Base-by-base conservation (phyloP, 805 yeast species). In the Helenozyma baotianmanensis region DNA sequence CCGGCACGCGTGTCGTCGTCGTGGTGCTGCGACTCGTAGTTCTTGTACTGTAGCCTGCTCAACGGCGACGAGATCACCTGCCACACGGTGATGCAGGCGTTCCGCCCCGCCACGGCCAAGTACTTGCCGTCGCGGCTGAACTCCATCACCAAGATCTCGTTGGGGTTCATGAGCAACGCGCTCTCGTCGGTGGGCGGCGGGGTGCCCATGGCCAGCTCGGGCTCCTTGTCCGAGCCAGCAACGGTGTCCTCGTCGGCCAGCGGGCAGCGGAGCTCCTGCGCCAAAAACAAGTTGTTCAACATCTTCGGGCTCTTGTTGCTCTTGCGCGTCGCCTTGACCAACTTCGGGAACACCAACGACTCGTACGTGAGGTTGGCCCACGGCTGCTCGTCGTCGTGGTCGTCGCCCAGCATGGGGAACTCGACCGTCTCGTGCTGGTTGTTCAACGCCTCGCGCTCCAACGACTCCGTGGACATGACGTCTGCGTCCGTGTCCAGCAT, bases 21-120 rank as follows among this genome's bases (percentile, higher is more conserved):
- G 40, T 52, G 44, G 15, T 33, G 26, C 23, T 39, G 50, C 5
- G 41, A 34, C 46, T 58, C 50, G 22, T 33, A 26, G 31, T 44
- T 54, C 27, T 52, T 48, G 53, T 51, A 53, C 39, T 70, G 80
- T 40, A 76, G 56, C 43, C 94, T 61, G 44, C 84, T 89, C 38
- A 78, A 60, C 0, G 87, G 81, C 0, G 88, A 76, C 3, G 84
- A 65, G 0, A 87, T 74, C 4, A 85, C 94, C 54, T 84, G 79
- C 92, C 95, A 88, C 4, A 88, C 62, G 32, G 78, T 64, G 10
- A 89, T 68, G 1, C 68, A 56, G 3, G 81, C 71, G 50, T 84
- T 88, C 45, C 83, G 76, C 13, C 95, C 94, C 0, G 90, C 96
- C 2, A 83, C 74, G 0, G 96, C 96, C 47, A 89, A 57, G 53